phyloP scores from a whole-genome alignment of 257 asterid genomes.

The Orobanche coerulescens region DNA sequence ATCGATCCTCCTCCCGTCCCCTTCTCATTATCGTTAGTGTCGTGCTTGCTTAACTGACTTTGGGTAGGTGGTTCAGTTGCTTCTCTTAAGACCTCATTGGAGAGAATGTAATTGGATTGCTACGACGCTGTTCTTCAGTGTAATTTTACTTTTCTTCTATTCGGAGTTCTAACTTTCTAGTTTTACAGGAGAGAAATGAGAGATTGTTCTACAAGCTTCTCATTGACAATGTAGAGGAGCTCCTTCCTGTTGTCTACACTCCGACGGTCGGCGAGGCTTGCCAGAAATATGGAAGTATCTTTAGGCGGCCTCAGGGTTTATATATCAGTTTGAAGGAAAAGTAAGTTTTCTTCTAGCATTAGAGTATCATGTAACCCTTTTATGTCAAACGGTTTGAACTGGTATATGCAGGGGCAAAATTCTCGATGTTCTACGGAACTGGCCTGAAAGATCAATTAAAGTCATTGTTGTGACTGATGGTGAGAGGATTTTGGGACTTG shows the following conservation, averaged over 20 bases:
- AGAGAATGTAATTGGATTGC: neutral
- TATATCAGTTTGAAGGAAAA: constrained; percentile 81
- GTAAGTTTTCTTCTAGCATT: constrained; percentile 31
- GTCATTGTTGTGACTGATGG: constrained; percentile 97
- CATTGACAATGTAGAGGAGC: constrained; percentile 79
- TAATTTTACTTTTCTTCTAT: neutral
- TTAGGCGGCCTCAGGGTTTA: constrained; percentile 86
- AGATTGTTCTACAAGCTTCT: constrained; percentile 91
- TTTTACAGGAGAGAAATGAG: constrained; percentile 76
- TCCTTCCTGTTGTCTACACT: constrained; percentile 82
- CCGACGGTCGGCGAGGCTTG: constrained; percentile 96
- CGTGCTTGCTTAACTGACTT: neutral
- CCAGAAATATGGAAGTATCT: constrained; percentile 90
- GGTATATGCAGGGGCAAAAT: constrained; percentile 60
- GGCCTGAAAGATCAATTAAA: constrained; percentile 88
- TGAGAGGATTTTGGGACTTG: constrained; percentile 92
- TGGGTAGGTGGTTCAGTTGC: neutral
- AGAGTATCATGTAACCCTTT: neutral
- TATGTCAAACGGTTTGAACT: constrained; percentile 13
- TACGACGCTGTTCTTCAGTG: neutral
- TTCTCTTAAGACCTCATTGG: neutral
- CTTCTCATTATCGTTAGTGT: too few species aligned
- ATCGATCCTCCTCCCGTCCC: neutral
- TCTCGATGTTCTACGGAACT: constrained; percentile 79
- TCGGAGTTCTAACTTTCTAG: neutral